Evolutionary conservation across 2,329 filamentous ascomycete genomes (phyloP).

Genomic region (Penicillium hordei): DNA sequence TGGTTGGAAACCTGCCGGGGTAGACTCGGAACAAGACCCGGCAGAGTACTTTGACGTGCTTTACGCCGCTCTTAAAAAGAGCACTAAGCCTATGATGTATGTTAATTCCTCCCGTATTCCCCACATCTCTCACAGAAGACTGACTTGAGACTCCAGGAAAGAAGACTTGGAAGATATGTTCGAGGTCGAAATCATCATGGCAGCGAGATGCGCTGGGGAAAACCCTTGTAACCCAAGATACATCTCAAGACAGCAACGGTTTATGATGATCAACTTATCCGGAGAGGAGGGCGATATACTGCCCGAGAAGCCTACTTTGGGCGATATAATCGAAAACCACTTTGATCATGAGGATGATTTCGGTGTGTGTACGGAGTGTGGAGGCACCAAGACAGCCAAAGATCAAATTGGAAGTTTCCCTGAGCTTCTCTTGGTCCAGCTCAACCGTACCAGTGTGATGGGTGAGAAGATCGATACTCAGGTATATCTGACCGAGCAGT

Average conservation of each 20-base stretch:
- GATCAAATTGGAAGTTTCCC: slow-evolving; percentile 14
- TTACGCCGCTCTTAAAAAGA: background rate
- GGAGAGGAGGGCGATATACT: background rate
- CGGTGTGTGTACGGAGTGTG: slow-evolving; percentile 5
- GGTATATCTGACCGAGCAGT: slow-evolving; percentile 3
- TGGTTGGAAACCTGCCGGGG: background rate
- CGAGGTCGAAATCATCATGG: background rate
- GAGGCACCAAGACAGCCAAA: background rate
- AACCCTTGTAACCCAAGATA: background rate
- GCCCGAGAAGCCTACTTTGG: background rate
- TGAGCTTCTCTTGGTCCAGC: slow-evolving; percentile 25
- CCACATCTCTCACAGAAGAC: background rate
- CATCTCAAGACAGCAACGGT: too few relatives aligned
- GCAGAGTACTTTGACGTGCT: slow-evolving; percentile 3
- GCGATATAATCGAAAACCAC: background rate
- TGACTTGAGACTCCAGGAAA: slow-evolving; percentile 7
- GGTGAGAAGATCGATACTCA: background rate
- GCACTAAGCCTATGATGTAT: background rate
- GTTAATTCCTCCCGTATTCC: background rate
- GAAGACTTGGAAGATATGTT: slow-evolving; percentile 6
- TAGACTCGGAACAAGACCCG: slow-evolving; percentile 11
- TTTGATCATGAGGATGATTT: background rate
- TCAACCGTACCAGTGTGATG: slow-evolving; percentile 13
- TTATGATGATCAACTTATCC: background rate
- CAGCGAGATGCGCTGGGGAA: background rate